Evolutionary conservation across 2,329 filamentous ascomycete species (phyloP).

Genomic region (Beauveria rudraprayagi): DNA sequence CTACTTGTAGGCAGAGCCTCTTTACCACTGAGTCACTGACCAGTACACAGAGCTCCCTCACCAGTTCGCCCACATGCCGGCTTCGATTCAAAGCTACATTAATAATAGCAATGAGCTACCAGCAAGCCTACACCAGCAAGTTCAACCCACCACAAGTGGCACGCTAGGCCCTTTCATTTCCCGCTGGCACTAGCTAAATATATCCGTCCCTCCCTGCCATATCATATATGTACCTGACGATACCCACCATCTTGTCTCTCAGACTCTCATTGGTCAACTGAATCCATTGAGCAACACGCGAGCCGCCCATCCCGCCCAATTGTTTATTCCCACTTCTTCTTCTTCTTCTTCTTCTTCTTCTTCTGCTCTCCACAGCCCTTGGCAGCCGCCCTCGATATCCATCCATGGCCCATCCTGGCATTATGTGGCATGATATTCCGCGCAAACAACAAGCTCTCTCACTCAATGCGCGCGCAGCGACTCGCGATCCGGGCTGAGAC

Average conservation of each 20-base stretch:
- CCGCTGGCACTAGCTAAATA: constrained; percentile 7
- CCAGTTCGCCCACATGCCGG: background rate
- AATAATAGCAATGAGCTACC: no score
- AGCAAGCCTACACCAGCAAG: no score
- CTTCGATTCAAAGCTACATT: background rate
- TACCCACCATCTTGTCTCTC: background rate
- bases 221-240: no score
- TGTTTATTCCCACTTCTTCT: background rate
- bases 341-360: background rate
- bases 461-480: background rate
- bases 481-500: constrained; percentile 6
- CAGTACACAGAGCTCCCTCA: background rate
- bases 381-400: background rate
- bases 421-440: background rate
- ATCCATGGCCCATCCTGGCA: background rate
- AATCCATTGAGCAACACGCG: background rate
- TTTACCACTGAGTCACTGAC: no score
- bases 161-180: constrained; percentile 7
- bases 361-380: background rate
- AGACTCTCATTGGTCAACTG: no score
- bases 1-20: no score
- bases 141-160: background rate
- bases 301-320: background rate
- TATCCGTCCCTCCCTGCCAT: background rate
- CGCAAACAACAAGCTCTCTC: constrained; percentile 3